These are phyloP conservation scores for Euphorbia schlechtendalii DNA, from an alignment of 441 rosid genomes.

Conservation along the genomic window DNA sequence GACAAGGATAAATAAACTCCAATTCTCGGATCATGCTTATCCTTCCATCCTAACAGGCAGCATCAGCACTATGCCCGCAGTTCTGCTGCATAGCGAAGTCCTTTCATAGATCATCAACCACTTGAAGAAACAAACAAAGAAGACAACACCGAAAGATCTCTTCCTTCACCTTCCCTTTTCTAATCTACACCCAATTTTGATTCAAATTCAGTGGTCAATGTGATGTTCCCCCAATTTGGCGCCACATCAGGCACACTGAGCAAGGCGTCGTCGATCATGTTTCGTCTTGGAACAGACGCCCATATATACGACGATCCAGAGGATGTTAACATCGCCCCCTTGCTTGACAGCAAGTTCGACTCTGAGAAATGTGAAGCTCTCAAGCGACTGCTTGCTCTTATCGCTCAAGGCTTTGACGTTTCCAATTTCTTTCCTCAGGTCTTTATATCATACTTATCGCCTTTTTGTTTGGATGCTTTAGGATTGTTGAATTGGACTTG, in stretches of 20 bases:
- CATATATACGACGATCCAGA: slow-evolving; percentile 96
- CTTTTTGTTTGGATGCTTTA: slow-evolving; percentile 3
- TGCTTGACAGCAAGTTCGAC: slow-evolving; percentile 86
- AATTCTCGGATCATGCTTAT: too few species aligned
- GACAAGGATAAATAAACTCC: neutral
- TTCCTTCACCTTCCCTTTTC: too few species aligned
- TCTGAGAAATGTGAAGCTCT: slow-evolving; percentile 95
- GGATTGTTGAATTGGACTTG: neutral
- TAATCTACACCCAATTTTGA: neutral
- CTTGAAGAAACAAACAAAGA: too few species aligned
- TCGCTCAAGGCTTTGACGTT: slow-evolving; percentile 90
- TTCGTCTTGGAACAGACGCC: slow-evolving; percentile 87
- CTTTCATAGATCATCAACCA: neutral
- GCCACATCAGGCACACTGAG: slow-evolving; percentile 74
- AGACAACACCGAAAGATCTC: too few species aligned
- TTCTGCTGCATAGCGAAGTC: neutral
- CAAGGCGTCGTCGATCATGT: slow-evolving; percentile 78
- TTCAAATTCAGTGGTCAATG: neutral
- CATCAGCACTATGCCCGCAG: neutral
- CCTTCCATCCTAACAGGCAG: slow-evolving; percentile 1
- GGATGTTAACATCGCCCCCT: slow-evolving; percentile 74
- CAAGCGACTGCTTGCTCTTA: slow-evolving; percentile 88
- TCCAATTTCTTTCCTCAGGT: slow-evolving; percentile 98
- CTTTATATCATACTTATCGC: neutral
- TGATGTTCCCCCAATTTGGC: slow-evolving; percentile 72